Evolutionary conservation across 331 rosid species (phyloP).

Genomic region (Prunus yedoensis): DNA sequence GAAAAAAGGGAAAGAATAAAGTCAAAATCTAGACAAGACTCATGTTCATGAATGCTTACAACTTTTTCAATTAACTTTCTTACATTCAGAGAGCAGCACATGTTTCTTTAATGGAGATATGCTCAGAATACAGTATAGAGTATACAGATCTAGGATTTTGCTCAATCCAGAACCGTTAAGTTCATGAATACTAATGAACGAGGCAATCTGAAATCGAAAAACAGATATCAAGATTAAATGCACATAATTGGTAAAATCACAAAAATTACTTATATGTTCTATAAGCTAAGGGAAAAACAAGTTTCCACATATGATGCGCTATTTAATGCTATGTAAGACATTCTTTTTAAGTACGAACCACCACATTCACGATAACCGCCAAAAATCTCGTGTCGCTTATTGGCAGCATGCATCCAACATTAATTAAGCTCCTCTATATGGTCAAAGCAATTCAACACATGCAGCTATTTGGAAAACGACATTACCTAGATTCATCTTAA

Average conservation of each 20-base stretch:
- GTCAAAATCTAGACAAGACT: too few species aligned
- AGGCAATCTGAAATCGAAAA: not conserved
- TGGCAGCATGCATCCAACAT: not conserved
- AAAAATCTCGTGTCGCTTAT: not conserved
- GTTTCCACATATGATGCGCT: not conserved
- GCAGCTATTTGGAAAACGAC: too few species aligned
- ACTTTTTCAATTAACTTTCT: not conserved
- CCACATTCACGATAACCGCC: not conserved
- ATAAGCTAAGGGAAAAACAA: not conserved
- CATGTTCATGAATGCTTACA: not conserved
- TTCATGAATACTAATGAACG: not conserved
- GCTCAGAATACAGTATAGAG: too few species aligned
- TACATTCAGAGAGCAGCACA: too few species aligned
- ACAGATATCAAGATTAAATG: not conserved
- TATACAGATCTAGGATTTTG: not conserved
- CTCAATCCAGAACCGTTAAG: not conserved
- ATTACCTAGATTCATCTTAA: too few species aligned
- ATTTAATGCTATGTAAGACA: too few species aligned
- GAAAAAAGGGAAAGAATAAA: not conserved
- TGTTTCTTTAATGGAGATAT: too few species aligned
- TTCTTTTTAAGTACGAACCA: too few species aligned
- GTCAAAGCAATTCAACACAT: too few species aligned
- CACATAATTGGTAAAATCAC: not conserved
- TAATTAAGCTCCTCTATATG: not conserved
- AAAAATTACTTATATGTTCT: not conserved